Conservation (phyloP, 2,329 filamentous ascomycete species). For the Sclerotinia sclerotiorum region DNA sequence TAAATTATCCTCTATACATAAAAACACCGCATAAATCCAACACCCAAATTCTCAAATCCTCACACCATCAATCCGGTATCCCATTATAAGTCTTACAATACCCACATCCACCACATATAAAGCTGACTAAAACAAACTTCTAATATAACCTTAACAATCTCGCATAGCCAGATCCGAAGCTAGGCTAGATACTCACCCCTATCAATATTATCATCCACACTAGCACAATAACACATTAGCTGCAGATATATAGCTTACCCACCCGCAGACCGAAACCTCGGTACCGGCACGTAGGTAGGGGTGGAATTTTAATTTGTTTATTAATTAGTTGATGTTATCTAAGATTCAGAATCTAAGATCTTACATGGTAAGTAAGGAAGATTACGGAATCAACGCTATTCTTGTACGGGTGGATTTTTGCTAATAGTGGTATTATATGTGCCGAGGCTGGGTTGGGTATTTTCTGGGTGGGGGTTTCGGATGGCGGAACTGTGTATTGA, state of each 20-base stretch:
- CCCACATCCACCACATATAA: neutral
- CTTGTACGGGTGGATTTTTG: neutral
- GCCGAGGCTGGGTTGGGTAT: neutral
- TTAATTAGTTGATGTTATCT: too few relatives aligned
- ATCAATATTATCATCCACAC: neutral
- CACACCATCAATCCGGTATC: neutral
- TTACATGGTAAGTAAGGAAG: too few relatives aligned
- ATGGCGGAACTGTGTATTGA: neutral
- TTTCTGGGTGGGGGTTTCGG: neutral
- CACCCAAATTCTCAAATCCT: neutral
- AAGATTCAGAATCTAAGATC: too few relatives aligned
- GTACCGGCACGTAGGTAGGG: too few relatives aligned
- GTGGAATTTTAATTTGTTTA: too few relatives aligned
- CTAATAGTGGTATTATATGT: too few relatives aligned
- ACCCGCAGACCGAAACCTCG: neutral
- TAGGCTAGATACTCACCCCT: neutral
- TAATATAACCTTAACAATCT: neutral
- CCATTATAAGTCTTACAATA: neutral
- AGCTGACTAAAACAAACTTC: neutral
- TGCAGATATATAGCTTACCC: neutral
- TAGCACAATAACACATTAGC: neutral
- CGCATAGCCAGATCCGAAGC: neutral
- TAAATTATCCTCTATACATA: neutral
- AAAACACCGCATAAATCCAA: too few relatives aligned
- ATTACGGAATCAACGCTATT: too few relatives aligned